These are phyloP conservation scores for Plasmodium vivax DNA, from an alignment of 169 alveolate genomes.

Conservation along the genomic window DNA sequence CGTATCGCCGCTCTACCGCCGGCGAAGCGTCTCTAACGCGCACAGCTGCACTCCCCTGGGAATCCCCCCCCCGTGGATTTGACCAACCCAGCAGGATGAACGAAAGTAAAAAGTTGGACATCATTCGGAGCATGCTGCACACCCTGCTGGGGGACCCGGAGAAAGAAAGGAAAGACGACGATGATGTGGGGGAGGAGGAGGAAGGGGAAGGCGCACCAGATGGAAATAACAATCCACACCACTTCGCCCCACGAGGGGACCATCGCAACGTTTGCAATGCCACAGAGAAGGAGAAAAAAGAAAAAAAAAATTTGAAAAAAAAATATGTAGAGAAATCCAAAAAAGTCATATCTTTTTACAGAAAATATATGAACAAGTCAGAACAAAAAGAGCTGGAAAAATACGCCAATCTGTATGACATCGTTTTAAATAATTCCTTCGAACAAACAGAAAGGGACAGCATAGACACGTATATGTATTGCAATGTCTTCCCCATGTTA, in stretches of 20 bases:
- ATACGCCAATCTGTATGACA: conserved; percentile 30
- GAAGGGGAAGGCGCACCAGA: no score
- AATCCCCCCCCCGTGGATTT: background rate
- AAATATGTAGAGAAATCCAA: conserved; percentile 59
- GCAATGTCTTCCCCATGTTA: conserved; percentile 53
- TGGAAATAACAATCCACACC: background rate
- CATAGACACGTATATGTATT: conserved; percentile 65
- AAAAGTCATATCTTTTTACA: conserved; percentile 20
- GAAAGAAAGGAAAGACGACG: background rate
- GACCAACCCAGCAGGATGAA: conserved; percentile 10
- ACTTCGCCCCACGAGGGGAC: background rate
- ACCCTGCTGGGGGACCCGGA: conserved; percentile 27
- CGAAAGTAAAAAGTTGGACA: conserved; percentile 50
- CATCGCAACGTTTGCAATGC: background rate
- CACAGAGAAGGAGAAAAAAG: background rate
- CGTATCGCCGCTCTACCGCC: no score
- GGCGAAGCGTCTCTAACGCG: background rate
- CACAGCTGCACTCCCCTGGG: background rate
- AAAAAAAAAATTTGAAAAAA: conserved; percentile 9
- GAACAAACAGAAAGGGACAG: conserved; percentile 56
- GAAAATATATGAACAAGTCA: conserved; percentile 54
- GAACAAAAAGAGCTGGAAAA: conserved; percentile 66
- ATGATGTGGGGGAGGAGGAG: background rate
- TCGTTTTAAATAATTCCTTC: conserved; percentile 55
- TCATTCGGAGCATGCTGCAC: conserved; percentile 60